Percentiles rank a stretch among this genome's conserved stretches.
phyloP scores from a whole-genome alignment of 495 filamentous ascomycete genomes.

The Penicillium mononematosum region DNA sequence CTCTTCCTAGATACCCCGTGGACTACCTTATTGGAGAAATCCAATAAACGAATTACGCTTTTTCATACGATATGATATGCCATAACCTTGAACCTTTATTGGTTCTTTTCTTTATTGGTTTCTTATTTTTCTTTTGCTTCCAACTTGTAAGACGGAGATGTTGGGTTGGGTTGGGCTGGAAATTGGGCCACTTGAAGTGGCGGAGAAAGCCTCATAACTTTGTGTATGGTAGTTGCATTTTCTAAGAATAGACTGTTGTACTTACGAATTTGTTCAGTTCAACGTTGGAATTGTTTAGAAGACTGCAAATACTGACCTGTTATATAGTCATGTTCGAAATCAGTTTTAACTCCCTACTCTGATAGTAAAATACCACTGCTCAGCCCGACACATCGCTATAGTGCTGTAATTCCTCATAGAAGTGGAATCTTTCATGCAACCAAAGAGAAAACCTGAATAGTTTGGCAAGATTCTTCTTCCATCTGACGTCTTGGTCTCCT shows the following conservation, averaged over 20 bases:
- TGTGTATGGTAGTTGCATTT: not conserved
- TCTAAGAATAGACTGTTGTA: conserved; percentile 1
- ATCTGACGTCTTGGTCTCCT: no score
- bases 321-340: no score
- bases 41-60: conserved; percentile 17
- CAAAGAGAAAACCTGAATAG: no score
- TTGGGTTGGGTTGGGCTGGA: not conserved
- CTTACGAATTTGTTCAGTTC: not conserved
- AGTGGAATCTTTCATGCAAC: no score
- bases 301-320: not conserved
- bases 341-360: no score
- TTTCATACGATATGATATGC: conserved; percentile 13
- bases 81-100: conserved; percentile 1
- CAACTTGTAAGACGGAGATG: not conserved
- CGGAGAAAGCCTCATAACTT: not conserved
- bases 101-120: not conserved
- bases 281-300: not conserved
- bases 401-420: no score
- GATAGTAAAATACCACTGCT: no score
- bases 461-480: no score
- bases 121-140: not conserved
- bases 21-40: conserved; percentile 4
- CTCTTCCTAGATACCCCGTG: conserved; percentile 18
- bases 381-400: no score
- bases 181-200: not conserved